Percentiles rank a stretch among this genome's conserved stretches.
phyloP scores from a whole-genome alignment of 768 basidiomycete species.

The Crepidotus variabilis region DNA sequence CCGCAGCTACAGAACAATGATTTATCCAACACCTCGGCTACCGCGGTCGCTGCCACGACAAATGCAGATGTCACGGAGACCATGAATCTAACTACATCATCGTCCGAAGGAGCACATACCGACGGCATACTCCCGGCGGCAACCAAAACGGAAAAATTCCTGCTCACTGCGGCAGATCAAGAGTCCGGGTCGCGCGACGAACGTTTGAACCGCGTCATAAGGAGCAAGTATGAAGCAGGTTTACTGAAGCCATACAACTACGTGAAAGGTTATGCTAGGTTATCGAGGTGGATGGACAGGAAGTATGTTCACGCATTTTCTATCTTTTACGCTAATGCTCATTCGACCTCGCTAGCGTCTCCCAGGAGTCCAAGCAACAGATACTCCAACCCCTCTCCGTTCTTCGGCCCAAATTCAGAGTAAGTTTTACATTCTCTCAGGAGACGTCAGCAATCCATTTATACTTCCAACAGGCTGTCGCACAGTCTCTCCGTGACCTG shows the following conservation, averaged over 20 bases:
- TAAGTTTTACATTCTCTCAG: conserved; percentile 26
- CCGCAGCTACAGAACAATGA: conserved; percentile 14
- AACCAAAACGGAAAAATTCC: conserved; percentile 82
- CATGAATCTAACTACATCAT: conserved; percentile 9
- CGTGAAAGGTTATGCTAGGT: conserved; percentile 88
- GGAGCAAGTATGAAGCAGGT: conserved; percentile 96
- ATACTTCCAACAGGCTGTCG: conserved; percentile 52
- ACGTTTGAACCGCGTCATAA: conserved; percentile 85
- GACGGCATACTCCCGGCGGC: conserved; percentile 64
- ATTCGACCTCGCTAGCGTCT: conserved; percentile 51
- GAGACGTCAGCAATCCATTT: neutral
- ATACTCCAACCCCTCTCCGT: conserved; percentile 88
- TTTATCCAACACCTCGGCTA: conserved; percentile 1
- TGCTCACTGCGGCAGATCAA: conserved; percentile 93
- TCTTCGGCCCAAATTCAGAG: conserved; percentile 81
- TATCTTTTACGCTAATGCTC: neutral
- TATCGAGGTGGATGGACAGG: conserved; percentile 93
- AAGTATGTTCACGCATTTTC: conserved; percentile 47
- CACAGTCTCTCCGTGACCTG: conserved; percentile 80
- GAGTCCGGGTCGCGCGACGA: conserved; percentile 88
- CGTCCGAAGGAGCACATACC: conserved; percentile 22
- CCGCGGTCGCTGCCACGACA: conserved; percentile 3
- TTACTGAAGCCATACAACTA: conserved; percentile 95
- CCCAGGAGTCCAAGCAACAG: conserved; percentile 86
- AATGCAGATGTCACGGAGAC: neutral